phyloP scores from a whole-genome alignment of 2,329 filamentous ascomycete genomes.

The Cladosporium austrohemisphaericum region DNA sequence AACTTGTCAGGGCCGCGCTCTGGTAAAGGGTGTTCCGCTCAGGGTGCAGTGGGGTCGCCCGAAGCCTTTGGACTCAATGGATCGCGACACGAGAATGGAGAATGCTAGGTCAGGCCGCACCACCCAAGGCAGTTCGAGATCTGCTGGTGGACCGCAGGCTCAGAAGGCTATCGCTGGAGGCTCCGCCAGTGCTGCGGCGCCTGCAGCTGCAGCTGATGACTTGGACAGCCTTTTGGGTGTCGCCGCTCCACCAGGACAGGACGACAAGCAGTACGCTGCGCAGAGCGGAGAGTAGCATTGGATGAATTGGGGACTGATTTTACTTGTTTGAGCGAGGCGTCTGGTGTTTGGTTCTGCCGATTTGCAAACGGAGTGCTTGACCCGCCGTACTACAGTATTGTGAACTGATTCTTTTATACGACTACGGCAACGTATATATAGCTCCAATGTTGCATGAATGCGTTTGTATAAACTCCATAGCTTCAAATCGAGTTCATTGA shows the following conservation, averaged over 20 bases:
- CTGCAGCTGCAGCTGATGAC: constrained; percentile 39
- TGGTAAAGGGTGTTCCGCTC: constrained; percentile 87
- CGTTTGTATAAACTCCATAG: too few species aligned
- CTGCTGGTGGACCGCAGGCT: constrained; percentile 25
- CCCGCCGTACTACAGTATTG: background rate
- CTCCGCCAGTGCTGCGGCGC: constrained; percentile 27
- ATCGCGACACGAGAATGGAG: constrained; percentile 75
- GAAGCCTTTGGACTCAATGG: constrained; percentile 86
- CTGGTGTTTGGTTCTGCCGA: background rate
- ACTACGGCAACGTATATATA: too few species aligned
- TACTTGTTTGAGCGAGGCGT: constrained; percentile 10
- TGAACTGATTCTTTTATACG: too few species aligned
- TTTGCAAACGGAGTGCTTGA: background rate
- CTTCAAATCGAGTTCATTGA: too few species aligned
- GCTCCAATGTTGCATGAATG: too few species aligned
- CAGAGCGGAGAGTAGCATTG: constrained; percentile 67
- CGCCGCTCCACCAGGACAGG: constrained; percentile 74
- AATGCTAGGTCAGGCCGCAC: constrained; percentile 69
- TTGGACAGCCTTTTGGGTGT: constrained; percentile 49
- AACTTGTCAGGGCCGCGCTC: constrained; percentile 78
- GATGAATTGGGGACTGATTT: background rate
- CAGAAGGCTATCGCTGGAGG: constrained; percentile 24
- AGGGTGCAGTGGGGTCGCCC: constrained; percentile 90
- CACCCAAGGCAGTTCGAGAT: constrained; percentile 16
- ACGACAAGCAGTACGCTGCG: constrained; percentile 79